A percentile compares a stretch with the other conserved stretches of the same genome.
phyloP scores from a whole-genome alignment of 1,284 basidiomycete genomes.

The Boletus calvinii region DNA sequence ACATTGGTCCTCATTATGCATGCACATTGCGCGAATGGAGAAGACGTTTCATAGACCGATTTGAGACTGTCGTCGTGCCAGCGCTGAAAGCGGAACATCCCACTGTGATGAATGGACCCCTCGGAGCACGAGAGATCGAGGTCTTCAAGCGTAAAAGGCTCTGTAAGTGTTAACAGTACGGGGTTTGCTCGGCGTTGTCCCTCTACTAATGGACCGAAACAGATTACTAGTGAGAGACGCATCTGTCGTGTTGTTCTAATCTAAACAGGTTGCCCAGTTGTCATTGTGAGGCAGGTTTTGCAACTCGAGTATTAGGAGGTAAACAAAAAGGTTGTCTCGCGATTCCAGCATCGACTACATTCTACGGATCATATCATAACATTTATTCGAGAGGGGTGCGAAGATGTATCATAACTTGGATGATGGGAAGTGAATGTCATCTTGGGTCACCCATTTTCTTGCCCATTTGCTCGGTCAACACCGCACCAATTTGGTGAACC shows the following conservation, averaged over 20 bases:
- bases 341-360: background rate
- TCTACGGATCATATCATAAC: constrained; percentile 1
- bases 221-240: constrained; percentile 1
- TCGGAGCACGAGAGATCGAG: background rate
- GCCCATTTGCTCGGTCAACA: constrained; percentile 38
- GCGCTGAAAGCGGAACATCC: background rate
- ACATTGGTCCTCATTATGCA: constrained; percentile 3
- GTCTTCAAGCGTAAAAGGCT: constrained; percentile 3
- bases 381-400: constrained; percentile 4
- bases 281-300: constrained; percentile 2
- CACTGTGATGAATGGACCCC: background rate
- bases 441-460: constrained; percentile 27
- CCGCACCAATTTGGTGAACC: constrained; percentile 38
- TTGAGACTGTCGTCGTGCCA: background rate
- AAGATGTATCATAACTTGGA: constrained; percentile 26
- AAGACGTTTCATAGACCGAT: background rate
- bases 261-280: background rate
- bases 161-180: background rate
- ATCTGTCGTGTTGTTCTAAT: background rate
- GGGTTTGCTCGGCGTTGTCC: background rate
- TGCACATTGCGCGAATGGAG: background rate
- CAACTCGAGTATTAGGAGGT: constrained; percentile 4
- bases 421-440: constrained; percentile 7
- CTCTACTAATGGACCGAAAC: background rate
- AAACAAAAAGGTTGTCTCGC: background rate